These are phyloP conservation scores for Pleurotus citrinopileatus DNA, from an alignment of 768 basidiomycete species.

Conservation along the genomic window DNA sequence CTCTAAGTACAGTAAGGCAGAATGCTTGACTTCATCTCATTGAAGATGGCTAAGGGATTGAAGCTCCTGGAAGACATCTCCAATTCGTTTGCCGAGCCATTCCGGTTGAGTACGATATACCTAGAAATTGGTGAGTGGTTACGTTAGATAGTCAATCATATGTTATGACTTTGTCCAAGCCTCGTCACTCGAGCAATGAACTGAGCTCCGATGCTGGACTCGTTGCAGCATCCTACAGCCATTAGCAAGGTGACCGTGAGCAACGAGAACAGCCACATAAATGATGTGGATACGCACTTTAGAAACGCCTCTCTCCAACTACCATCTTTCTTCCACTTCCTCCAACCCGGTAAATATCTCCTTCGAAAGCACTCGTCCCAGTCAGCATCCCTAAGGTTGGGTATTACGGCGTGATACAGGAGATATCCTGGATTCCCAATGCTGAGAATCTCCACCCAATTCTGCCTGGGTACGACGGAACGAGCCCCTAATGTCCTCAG, in stretches of 20 bases:
- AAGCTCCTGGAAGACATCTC: conserved; percentile 67
- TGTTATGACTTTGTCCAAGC: conserved; percentile 72
- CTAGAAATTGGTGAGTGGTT: conserved; percentile 30
- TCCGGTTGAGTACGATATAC: conserved; percentile 74
- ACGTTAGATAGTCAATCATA: conserved; percentile 11
- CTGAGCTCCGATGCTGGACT: conserved; percentile 65
- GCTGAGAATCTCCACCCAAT: conserved; percentile 77
- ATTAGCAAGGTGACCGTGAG: conserved; percentile 12
- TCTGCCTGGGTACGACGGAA: conserved; percentile 65
- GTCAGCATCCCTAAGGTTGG: conserved; percentile 59
- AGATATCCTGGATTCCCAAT: conserved; percentile 60
- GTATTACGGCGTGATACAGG: conserved; percentile 65
- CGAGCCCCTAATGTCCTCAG: conserved; percentile 63
- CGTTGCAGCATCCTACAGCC: conserved; percentile 52
- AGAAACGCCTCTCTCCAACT: conserved; percentile 66
- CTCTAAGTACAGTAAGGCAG: background rate
- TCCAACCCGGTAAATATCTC: conserved; percentile 77
- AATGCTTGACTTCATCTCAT: conserved; percentile 67
- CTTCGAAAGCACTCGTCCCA: conserved; percentile 76
- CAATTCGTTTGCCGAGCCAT: conserved; percentile 70
- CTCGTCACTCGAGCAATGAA: conserved; percentile 75
- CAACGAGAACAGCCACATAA: background rate
- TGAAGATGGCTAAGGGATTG: conserved; percentile 63
- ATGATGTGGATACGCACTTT: conserved; percentile 43
- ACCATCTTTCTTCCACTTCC: conserved; percentile 60